A percentile compares a stretch with the other conserved stretches of the same genome.
These are phyloP conservation scores for Musa balbisiana DNA, from an alignment of 202 grass and related monocot genomes.

Conservation along the genomic window DNA sequence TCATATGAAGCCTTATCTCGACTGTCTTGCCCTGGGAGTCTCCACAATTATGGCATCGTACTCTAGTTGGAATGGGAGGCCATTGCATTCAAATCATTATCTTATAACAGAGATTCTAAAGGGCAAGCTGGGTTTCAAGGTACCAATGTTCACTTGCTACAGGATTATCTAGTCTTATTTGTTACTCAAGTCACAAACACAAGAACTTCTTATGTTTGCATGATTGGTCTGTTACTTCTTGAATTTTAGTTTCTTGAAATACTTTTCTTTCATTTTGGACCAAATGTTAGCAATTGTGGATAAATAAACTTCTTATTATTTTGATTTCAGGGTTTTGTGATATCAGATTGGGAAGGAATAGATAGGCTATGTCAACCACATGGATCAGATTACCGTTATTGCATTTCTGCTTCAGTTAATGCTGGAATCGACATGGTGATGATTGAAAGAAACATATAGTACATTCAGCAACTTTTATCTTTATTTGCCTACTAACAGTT, in stretches of 20 bases:
- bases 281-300: not conserved
- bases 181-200: not conserved
- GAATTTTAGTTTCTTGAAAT: not conserved
- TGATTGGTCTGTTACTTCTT: not conserved
- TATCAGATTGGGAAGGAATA: slow-evolving; percentile 93
- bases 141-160: slow-evolving; percentile 5
- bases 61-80: slow-evolving; percentile 69
- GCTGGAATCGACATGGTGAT: slow-evolving; percentile 96
- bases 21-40: slow-evolving; percentile 76
- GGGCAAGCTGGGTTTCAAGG: slow-evolving; percentile 77
- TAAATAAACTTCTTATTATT: not conserved
- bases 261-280: not conserved
- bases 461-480: slow-evolving; percentile 2
- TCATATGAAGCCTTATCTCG: slow-evolving; percentile 68
- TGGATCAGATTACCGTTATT: slow-evolving; percentile 71
- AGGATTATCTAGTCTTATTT: not conserved
- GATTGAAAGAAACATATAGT: slow-evolving; percentile 22
- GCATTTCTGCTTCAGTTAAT: slow-evolving; percentile 70
- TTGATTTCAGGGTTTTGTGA: slow-evolving; percentile 70
- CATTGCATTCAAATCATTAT: slow-evolving; percentile 48
- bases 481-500: slow-evolving; percentile 3
- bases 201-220: too few relatives aligned
- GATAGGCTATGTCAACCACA: slow-evolving; percentile 69
- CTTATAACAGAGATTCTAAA: slow-evolving; percentile 83
- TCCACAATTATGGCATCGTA: slow-evolving; percentile 89